These are phyloP conservation scores for Alnus glutinosa DNA, from an alignment of 306 rosid genomes.

Conservation along the genomic window DNA sequence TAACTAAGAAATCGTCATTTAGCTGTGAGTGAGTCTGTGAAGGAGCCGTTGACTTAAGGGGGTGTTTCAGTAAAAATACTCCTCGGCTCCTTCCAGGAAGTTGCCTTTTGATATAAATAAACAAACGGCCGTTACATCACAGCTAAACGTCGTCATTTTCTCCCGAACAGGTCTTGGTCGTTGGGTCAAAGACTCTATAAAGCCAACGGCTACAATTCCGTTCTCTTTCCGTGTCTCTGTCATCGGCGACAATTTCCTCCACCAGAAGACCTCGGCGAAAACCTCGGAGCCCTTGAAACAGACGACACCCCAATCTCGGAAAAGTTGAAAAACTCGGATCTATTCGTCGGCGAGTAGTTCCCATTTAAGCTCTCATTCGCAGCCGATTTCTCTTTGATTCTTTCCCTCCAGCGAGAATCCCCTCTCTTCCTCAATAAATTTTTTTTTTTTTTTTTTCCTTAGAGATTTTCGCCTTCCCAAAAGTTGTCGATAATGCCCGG, in stretches of 20 bases:
- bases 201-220: slow-evolving; percentile 51
- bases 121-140: slow-evolving; percentile 21
- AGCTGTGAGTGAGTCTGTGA: no score
- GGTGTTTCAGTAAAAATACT: no score
- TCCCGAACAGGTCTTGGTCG: slow-evolving; percentile 5
- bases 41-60: no score
- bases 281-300: slow-evolving; percentile 22
- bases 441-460: slow-evolving; percentile 6
- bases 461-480: slow-evolving; percentile 38
- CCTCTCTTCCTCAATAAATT: slow-evolving; percentile 29
- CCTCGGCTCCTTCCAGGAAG: neutral
- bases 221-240: neutral
- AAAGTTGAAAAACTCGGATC: slow-evolving; percentile 21
- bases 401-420: slow-evolving; percentile 71
- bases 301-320: slow-evolving; percentile 31
- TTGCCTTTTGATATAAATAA: neutral
- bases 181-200: slow-evolving; percentile 28
- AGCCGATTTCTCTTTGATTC: slow-evolving; percentile 54
- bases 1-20: no score
- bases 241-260: slow-evolving; percentile 26
- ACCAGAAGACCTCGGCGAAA: slow-evolving; percentile 41
- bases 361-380: slow-evolving; percentile 46
- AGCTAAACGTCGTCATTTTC: slow-evolving; percentile 6
- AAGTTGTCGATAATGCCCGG: neutral
- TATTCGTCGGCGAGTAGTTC: slow-evolving; percentile 25